Conservation (phyloP, 257 asterid genomes). For the Gentiana straminea region DNA sequence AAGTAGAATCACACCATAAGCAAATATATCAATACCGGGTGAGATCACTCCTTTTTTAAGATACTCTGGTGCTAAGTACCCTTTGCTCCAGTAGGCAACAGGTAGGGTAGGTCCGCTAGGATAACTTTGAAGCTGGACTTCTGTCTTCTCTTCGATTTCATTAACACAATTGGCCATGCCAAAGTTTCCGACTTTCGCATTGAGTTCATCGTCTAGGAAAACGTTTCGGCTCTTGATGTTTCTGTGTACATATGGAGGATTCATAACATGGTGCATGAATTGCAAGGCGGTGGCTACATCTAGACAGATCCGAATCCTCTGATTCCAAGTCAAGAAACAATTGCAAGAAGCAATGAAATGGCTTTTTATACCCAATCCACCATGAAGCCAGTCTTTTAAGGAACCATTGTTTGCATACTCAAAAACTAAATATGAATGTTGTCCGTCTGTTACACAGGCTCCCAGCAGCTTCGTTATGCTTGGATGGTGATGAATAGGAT, state of each 20-base stretch:
- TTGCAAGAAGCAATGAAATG: slow-evolving; percentile 74
- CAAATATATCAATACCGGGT: slow-evolving; percentile 44
- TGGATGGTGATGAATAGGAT: slow-evolving; percentile 44
- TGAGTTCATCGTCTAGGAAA: slow-evolving; percentile 60
- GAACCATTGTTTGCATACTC: slow-evolving; percentile 76
- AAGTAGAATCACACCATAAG: slow-evolving; percentile 63
- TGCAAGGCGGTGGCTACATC: slow-evolving; percentile 66
- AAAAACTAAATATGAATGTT: slow-evolving; percentile 40
- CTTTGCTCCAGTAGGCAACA: slow-evolving; percentile 18
- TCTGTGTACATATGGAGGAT: slow-evolving; percentile 49
- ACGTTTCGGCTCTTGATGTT: slow-evolving; percentile 54
- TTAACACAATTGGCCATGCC: slow-evolving; percentile 44
- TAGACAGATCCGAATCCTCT: slow-evolving; percentile 51
- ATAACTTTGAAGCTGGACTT: slow-evolving; percentile 9
- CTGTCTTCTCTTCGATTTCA: slow-evolving; percentile 2
- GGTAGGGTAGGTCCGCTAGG: slow-evolving; percentile 8
- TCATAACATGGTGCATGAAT: slow-evolving; percentile 71
- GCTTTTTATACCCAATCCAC: slow-evolving; percentile 82
- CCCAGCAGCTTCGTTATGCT: slow-evolving; percentile 48
- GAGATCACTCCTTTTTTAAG: slow-evolving; percentile 13
- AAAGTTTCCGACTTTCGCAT: slow-evolving; percentile 59
- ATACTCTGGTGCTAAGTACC: slow-evolving; percentile 56
- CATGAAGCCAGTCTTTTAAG: slow-evolving; percentile 80
- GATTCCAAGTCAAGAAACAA: slow-evolving; percentile 71
- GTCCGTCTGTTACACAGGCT: slow-evolving; percentile 30